Evolutionary conservation across 1,284 basidiomycete species (phyloP).

Genomic region (Bondarzewia mesenterica): DNA sequence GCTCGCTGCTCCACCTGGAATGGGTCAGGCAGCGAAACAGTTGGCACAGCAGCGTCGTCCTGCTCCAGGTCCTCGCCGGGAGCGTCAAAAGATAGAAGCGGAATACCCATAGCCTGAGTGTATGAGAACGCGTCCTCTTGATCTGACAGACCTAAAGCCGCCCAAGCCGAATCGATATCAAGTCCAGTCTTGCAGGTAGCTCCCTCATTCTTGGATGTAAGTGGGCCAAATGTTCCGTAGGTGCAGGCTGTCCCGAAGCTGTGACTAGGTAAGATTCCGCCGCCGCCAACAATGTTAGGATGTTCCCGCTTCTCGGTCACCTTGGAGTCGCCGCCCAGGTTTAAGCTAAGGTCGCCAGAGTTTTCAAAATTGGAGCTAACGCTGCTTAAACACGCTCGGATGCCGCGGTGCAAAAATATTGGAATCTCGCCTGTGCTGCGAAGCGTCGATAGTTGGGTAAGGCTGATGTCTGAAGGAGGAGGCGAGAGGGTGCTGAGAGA

Average conservation of each 20-base stretch:
- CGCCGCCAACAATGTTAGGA: neutral
- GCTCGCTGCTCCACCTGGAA: neutral
- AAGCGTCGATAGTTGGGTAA: slow-evolving; percentile 28
- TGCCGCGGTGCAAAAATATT: slow-evolving; percentile 34
- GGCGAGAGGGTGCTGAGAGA: slow-evolving; percentile 35
- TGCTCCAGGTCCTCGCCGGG: neutral
- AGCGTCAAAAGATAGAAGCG: too few species aligned
- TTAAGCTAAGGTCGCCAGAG: neutral
- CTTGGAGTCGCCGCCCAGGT: neutral
- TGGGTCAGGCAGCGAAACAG: neutral
- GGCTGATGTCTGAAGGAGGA: slow-evolving; percentile 39
- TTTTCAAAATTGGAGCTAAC: slow-evolving; percentile 15
- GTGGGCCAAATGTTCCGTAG: neutral
- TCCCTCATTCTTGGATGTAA: neutral
- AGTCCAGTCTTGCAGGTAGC: too few species aligned
- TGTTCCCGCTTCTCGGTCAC: neutral
- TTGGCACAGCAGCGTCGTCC: neutral
- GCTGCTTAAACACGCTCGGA: slow-evolving; percentile 1
- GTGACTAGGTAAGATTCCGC: neutral
- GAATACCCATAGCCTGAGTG: too few species aligned
- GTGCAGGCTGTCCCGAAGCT: neutral
- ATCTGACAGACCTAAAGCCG: too few species aligned
- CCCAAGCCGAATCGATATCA: too few species aligned
- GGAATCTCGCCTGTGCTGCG: slow-evolving; percentile 49
- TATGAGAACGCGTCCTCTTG: too few species aligned